Percentiles rank a stretch among this genome's conserved stretches.
Conservation (phyloP, 495 filamentous ascomycete species). For the Podospora anserina region DNA sequence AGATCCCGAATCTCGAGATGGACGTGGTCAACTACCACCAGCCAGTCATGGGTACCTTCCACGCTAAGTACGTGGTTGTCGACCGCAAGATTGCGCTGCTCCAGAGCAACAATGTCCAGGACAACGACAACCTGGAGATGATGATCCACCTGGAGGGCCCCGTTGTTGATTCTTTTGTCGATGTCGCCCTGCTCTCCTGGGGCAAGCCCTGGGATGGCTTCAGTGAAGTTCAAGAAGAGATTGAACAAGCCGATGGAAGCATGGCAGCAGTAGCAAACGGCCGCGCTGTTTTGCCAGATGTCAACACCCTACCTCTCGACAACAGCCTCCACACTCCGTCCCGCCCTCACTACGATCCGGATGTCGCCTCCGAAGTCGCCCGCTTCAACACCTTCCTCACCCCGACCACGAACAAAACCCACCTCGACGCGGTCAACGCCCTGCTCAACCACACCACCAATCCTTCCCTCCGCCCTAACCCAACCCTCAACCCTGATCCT, state of each 20-base stretch:
- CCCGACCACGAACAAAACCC: slow-evolving; percentile 48
- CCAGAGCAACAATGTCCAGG: slow-evolving; percentile 75
- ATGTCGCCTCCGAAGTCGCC: slow-evolving; percentile 55
- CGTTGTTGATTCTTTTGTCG: slow-evolving; percentile 71
- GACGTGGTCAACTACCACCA: slow-evolving; percentile 72
- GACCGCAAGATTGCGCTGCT: slow-evolving; percentile 65
- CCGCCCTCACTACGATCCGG: slow-evolving; percentile 61
- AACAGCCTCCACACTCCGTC: slow-evolving; percentile 56
- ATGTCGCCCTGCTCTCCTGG: slow-evolving; percentile 70
- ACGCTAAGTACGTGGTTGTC: slow-evolving; percentile 73
- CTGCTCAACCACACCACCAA: slow-evolving; percentile 64
- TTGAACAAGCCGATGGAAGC: background rate
- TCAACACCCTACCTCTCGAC: background rate
- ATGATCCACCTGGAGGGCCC: slow-evolving; percentile 73
- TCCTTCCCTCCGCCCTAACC: slow-evolving; percentile 44
- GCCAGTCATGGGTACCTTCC: slow-evolving; percentile 71
- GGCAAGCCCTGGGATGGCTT: slow-evolving; percentile 56
- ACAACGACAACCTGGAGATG: slow-evolving; percentile 79
- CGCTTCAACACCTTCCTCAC: slow-evolving; percentile 56
- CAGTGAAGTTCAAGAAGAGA: slow-evolving; percentile 44
- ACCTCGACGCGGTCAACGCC: slow-evolving; percentile 54
- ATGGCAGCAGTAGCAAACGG: slow-evolving; percentile 4
- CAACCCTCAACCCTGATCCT: slow-evolving; percentile 47
- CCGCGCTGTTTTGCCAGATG: slow-evolving; percentile 17
- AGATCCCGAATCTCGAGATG: slow-evolving; percentile 69